Conservation (phyloP, 805 yeast genomes). For the Sungouiella blattae region DNA sequence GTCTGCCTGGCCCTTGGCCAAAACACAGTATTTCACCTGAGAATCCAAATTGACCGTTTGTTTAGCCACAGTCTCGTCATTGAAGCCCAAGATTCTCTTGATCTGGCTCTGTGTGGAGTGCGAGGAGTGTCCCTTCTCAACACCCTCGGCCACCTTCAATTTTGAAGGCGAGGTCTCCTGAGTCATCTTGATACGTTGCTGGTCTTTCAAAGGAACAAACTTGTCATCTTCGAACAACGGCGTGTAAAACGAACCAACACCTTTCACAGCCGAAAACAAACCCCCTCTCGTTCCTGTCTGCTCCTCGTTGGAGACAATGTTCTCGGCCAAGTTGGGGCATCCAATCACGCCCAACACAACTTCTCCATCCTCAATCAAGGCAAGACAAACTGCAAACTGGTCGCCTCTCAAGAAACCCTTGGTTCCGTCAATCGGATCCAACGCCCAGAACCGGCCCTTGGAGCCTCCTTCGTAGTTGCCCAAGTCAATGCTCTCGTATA, state of each 20-base stretch:
- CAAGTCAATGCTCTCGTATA: slow-evolving; percentile 66
- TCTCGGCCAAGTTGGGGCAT: slow-evolving; percentile 82
- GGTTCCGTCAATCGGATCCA: slow-evolving; percentile 98
- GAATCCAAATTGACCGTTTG: slow-evolving; percentile 83
- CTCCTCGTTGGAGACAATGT: slow-evolving; percentile 33
- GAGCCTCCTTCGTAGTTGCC: slow-evolving; percentile 81
- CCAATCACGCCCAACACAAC: slow-evolving; percentile 93
- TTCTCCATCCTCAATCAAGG: slow-evolving; percentile 78
- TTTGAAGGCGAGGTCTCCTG: slow-evolving; percentile 42
- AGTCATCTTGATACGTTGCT: slow-evolving; percentile 49
- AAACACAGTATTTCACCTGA: slow-evolving; percentile 91
- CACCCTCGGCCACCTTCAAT: slow-evolving; percentile 83
- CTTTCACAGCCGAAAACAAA: slow-evolving; percentile 64
- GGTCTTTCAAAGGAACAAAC: slow-evolving; percentile 33
- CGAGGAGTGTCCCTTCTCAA: slow-evolving; percentile 91
- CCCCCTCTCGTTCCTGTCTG: slow-evolving; percentile 56
- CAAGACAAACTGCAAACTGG: slow-evolving; percentile 95
- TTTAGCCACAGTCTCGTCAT: slow-evolving; percentile 49
- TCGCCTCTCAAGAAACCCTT: slow-evolving; percentile 93
- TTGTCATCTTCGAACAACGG: slow-evolving; percentile 31
- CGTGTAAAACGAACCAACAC: slow-evolving; percentile 62
- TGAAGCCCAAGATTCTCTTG: slow-evolving; percentile 51
- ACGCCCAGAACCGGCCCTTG: slow-evolving; percentile 87
- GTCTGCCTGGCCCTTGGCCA: slow-evolving; percentile 90
- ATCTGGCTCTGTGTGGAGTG: slow-evolving; percentile 81